Evolutionary conservation across 2,329 filamentous ascomycete genomes (phyloP), one percentile per base, ranked within the genome.

Genomic region (Phaeomoniella chlamydospora): DNA sequence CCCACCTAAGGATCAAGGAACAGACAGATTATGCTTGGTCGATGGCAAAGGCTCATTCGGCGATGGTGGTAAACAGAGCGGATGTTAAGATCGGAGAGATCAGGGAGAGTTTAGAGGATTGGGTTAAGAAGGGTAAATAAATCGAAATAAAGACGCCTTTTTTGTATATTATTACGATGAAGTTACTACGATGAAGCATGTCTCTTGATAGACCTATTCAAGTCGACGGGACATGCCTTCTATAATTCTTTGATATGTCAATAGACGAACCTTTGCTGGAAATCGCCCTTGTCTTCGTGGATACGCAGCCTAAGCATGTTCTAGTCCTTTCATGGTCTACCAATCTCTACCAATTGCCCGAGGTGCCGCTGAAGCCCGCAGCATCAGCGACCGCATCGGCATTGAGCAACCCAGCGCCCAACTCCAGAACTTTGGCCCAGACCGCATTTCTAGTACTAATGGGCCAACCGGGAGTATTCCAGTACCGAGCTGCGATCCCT

Each of bases 51-150:
- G 73, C 79, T 38, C 83, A 92, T 60, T 74, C 73, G 33, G 67
- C 78, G 47, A 70, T 85, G 55, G 75, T 75, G 34, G 70, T 76
- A 43, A 68, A 67, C 45, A 81, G 79, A 63, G 74, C 92, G 41
- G 79, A 92, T 54, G 80, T 84, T 42, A 87, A 83, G 65, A 80
- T 94, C 37, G 72, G 70, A 41, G 72, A 78, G 37, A 79, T 74
- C 39, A 72, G 86, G 49, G 79, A 87, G 59, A 70, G 71, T 34
- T 64, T 94, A 39, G 86, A 94, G 67, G 76, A 75, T 42, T 90
- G 87, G 85, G 83, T 96, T 37, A 84, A 75, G 67, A 87, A 92
- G 70, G 87, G 85, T 39, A 82, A 80, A 70, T 87, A 72, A 64
- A n/a, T n/a, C n/a, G n/a, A n/a, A n/a, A 45, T 36, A n/a, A n/a